Conservation (phyloP, 345 rosid genomes). For the Citrus inodora region DNA sequence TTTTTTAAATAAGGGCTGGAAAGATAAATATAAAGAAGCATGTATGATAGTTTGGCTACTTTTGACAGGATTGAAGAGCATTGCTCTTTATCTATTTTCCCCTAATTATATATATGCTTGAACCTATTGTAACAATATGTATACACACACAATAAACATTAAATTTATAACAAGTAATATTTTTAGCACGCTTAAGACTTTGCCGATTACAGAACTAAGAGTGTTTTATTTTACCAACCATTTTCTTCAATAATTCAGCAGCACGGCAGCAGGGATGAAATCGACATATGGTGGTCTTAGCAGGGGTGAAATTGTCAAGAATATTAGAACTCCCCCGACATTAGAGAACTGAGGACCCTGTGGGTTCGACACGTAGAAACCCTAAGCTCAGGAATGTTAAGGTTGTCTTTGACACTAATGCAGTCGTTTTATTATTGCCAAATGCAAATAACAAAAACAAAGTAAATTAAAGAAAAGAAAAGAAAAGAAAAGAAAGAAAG, state of each 20-base stretch:
- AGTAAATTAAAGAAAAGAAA: not conserved
- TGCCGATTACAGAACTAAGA: no score
- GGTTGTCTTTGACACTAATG: slow-evolving; percentile 1
- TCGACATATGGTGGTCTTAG: not conserved
- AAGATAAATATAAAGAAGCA: not conserved
- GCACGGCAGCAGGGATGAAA: not conserved
- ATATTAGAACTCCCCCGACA: no score
- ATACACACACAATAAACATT: no score
- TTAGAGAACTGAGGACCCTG: not conserved
- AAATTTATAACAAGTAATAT: no score
- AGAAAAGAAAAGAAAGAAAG: no score
- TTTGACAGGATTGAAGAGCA: not conserved
- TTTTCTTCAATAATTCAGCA: not conserved
- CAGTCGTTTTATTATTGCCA: not conserved
- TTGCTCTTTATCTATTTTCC: no score
- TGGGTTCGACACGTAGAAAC: not conserved
- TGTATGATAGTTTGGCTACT: not conserved
- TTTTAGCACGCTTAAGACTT: no score
- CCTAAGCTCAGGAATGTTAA: not conserved
- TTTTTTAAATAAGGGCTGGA: not conserved
- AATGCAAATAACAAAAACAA: not conserved
- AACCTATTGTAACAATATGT: no score
- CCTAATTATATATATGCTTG: no score
- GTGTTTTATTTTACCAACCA: not conserved
- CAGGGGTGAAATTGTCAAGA: not conserved